Evolutionary conservation across 148 eudicot genomes (phyloP).

Genomic region (Heliosperma pusillum): DNA sequence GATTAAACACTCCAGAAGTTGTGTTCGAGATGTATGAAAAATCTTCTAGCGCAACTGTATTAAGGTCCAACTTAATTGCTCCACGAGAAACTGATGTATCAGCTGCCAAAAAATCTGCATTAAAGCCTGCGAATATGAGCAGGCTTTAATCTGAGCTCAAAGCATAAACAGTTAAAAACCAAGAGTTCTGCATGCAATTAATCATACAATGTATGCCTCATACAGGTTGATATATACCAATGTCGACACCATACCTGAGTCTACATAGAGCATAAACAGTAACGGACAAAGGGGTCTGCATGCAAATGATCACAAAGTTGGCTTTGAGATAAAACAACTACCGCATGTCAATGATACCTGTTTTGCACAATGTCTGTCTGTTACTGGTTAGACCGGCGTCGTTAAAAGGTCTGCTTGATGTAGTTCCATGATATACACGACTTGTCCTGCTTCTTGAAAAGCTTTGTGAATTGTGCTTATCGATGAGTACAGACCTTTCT

Average conservation of each 20-base stretch:
- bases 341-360: slow-evolving; percentile 34
- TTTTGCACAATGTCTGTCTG: slow-evolving; percentile 14
- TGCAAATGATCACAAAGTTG: not conserved
- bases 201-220: not conserved
- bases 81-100: slow-evolving; percentile 12
- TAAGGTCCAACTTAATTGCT: slow-evolving; percentile 45
- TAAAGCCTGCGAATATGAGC: slow-evolving; percentile 35
- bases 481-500: slow-evolving; percentile 7
- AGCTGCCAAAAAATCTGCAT: slow-evolving; percentile 11
- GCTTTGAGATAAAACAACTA: slow-evolving; percentile 2
- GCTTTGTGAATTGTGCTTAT: slow-evolving; percentile 13
- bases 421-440: slow-evolving; percentile 19
- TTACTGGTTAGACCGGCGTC: slow-evolving; percentile 24
- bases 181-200: not conserved
- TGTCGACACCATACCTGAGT: too few species aligned
- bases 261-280: not conserved
- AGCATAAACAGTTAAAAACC: not conserved
- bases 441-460: slow-evolving; percentile 9
- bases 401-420: slow-evolving; percentile 12
- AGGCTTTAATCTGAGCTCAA: slow-evolving; percentile 13
- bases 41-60: slow-evolving; percentile 36
- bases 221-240: too few species aligned
- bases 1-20: slow-evolving; percentile 21
- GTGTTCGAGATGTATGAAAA: slow-evolving; percentile 28
- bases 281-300: not conserved